These are phyloP conservation scores for Macrotyloma uniflorum DNA, from an alignment of 306 rosid genomes.

Conservation along the genomic window DNA sequence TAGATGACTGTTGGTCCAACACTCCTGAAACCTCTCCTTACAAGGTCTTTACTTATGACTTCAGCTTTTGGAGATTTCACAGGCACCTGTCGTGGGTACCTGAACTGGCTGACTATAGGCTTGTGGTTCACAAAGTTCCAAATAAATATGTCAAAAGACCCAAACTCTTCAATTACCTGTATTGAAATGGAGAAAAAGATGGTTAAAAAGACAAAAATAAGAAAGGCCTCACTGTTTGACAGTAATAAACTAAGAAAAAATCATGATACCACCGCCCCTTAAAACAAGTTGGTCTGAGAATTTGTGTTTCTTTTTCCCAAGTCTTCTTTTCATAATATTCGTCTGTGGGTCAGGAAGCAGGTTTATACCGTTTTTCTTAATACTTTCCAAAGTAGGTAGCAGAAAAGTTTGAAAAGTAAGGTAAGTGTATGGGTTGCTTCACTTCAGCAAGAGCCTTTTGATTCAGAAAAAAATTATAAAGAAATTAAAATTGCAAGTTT, in stretches of 20 bases:
- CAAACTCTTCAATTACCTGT: conserved; percentile 71
- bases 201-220: conserved; percentile 7
- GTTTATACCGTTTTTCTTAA: conserved; percentile 32
- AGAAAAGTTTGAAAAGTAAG: conserved; percentile 42
- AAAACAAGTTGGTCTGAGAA: conserved; percentile 35
- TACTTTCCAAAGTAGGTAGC: conserved; percentile 42
- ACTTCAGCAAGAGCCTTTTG: conserved; percentile 31
- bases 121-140: conserved; percentile 78
- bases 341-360: conserved; percentile 39
- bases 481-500: conserved; percentile 18
- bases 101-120: conserved; percentile 61
- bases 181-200: background rate
- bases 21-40: conserved; percentile 73
- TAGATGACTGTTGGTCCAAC: conserved; percentile 75
- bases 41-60: conserved; percentile 71
- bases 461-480: background rate
- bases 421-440: conserved; percentile 13
- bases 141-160: conserved; percentile 61
- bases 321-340: conserved; percentile 8
- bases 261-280: conserved; percentile 10
- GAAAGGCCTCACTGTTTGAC: background rate
- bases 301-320: conserved; percentile 1
- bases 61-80: conserved; percentile 83
- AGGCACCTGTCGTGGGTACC: conserved; percentile 67
- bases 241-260: conserved; percentile 15